A percentile compares a stretch with the other conserved stretches of the same genome.
These are phyloP conservation scores for Achlya hypogyna DNA, from an alignment of 352 stramenopile species.

Conservation along the genomic window DNA sequence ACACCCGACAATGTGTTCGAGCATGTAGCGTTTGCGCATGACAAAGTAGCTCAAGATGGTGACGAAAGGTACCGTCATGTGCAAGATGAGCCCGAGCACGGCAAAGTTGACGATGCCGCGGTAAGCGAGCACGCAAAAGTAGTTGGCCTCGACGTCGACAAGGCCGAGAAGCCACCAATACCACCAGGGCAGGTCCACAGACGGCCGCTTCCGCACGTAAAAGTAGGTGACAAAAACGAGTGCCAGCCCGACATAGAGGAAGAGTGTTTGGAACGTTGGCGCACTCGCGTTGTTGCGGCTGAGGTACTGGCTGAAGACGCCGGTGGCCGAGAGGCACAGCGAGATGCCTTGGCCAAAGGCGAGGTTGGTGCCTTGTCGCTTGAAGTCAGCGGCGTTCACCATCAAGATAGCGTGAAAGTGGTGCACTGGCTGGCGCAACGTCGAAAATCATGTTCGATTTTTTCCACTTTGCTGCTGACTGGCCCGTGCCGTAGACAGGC, in stretches of 20 bases:
- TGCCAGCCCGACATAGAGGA: conserved; percentile 44
- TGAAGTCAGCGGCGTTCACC: not conserved
- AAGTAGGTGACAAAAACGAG: conserved; percentile 38
- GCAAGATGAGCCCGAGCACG: conserved; percentile 50
- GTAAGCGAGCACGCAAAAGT: conserved; percentile 61
- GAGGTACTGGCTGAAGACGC: conserved; percentile 54
- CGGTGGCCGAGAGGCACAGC: conserved; percentile 46
- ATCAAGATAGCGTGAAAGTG: too few species aligned
- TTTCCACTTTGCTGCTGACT: too few species aligned
- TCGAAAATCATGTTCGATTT: too few species aligned
- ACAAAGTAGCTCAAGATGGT: conserved; percentile 59
- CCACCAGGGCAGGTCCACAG: conserved; percentile 37
- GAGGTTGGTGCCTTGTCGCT: not conserved
- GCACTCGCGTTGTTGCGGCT: conserved; percentile 36
- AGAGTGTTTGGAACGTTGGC: conserved; percentile 49
- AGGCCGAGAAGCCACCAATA: conserved; percentile 50
- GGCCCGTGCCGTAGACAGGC: too few species aligned
- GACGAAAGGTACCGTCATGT: conserved; percentile 59
- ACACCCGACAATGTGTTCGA: conserved; percentile 39
- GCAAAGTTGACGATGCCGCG: conserved; percentile 57
- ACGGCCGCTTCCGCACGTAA: conserved; percentile 28
- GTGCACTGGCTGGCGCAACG: too few species aligned
- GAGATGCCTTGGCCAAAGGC: conserved; percentile 59
- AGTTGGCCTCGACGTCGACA: conserved; percentile 63
- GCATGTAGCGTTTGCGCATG: conserved; percentile 52